A percentile compares a stretch with the other conserved stretches of the same genome.
phyloP scores from a whole-genome alignment of 73 alveolate genomes.

The Paramecium octaurelia region DNA sequence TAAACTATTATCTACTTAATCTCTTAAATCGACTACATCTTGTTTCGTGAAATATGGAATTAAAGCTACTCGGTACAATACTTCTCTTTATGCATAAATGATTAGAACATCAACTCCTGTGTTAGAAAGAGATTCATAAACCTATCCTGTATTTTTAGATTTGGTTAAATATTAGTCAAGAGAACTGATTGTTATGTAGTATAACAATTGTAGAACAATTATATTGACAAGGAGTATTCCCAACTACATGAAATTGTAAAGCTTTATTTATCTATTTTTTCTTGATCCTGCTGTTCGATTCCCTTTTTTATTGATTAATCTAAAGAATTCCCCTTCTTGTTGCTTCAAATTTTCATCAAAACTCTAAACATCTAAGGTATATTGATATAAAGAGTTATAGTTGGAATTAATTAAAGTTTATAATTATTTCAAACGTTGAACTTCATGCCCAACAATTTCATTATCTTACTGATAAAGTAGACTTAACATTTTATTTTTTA shows the following conservation, averaged over 20 bases:
- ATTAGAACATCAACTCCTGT: neutral
- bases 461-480: neutral
- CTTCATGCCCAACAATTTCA: neutral
- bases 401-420: neutral
- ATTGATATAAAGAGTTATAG: neutral
- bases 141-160: neutral
- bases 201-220: neutral
- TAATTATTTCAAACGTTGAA: neutral
- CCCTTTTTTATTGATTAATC: neutral
- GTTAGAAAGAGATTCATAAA: neutral
- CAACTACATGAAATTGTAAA: neutral
- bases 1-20: neutral
- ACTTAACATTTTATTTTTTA: neutral
- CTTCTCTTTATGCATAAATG: constrained; percentile 29
- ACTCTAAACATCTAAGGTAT: neutral
- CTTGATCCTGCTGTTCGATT: neutral
- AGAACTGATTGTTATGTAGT: neutral
- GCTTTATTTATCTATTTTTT: neutral
- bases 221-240: neutral
- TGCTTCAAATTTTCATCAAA: neutral
- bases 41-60: neutral
- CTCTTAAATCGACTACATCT: neutral
- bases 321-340: neutral
- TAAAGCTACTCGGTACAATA: neutral
- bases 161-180: neutral